Base-by-base conservation (phyloP, 2,329 filamentous ascomycete genomes). In the Endoconidiophora polonica region DNA sequence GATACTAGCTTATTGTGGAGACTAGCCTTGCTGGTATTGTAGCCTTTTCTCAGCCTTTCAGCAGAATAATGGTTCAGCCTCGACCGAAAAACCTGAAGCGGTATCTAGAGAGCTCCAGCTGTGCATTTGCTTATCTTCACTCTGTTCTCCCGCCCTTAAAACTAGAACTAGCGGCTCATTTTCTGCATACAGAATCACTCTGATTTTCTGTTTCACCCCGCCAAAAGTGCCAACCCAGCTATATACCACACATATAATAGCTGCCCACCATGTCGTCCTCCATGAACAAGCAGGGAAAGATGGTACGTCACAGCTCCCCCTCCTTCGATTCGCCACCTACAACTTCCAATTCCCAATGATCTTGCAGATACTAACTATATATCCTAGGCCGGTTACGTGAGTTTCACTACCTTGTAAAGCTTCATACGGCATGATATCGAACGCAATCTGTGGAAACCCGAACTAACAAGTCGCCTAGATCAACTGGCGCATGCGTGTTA, bases 401-500 rank as follows among this genome's bases (percentile, higher is more conserved):
- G 79, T 79, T 56, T 52, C 52, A 56, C 57, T 53, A 52, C 29
- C 7, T 16, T 14, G 16, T 20, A 22, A 10, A 24, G 26, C 5
- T 47, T 9, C 5, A 18, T 23, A 39, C 39, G 20, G 20, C 14
- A n/a, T 40, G 10, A n/a, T 36, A 36, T 40, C 16, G 16, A 14
- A 42, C 49, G 12, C 29, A 18, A 33, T 47, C 12, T 16, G 38
- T 18, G 33, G 22, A 41, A 18, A 36, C 33, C 33, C 36, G 20
- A 40, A 48, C 36, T 26, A 48, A 12, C 20, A 38, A 14, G 22
- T 14, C 36, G 16, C n/a, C 37, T 55, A 96, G 91, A 94, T 98
- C 76, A 96, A 98, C 73, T 96, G 94, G 74, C 86, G 90, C 68
- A 96, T 98, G 88, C 83, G 90, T 64, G 83, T 95, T 57, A 96